A percentile compares a stretch with the other conserved stretches of the same genome.
Conservation (phyloP, 768 basidiomycete genomes). For the Tulasnella sp. region DNA sequence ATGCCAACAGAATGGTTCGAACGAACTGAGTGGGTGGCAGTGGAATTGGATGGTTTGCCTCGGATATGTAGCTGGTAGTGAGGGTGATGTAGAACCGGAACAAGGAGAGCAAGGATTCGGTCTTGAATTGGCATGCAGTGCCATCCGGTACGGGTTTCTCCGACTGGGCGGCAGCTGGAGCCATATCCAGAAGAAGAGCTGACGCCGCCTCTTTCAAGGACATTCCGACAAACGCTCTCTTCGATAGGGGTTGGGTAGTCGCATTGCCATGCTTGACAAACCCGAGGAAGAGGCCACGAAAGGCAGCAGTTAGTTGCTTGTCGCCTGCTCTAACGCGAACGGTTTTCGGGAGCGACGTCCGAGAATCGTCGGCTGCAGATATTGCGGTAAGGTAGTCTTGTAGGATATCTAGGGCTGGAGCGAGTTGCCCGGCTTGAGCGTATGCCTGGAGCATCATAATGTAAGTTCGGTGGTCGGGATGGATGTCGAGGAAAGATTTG, state of each 20-base stretch:
- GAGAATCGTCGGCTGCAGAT: not conserved
- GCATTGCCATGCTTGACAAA: constrained; percentile 56
- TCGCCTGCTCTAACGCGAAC: constrained; percentile 40
- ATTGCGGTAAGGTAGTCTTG: constrained; percentile 40
- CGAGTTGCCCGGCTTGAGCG: constrained; percentile 67
- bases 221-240: not conserved
- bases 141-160: not conserved
- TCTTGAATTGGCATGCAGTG: not conserved
- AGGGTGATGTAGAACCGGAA: constrained; percentile 8
- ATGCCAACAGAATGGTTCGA: not conserved
- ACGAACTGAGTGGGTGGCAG: constrained; percentile 5
- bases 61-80: not conserved
- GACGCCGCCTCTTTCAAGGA: not conserved
- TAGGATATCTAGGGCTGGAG: constrained; percentile 52
- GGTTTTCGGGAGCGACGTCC: constrained; percentile 40
- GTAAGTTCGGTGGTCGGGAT: constrained; percentile 65
- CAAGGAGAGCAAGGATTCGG: not conserved
- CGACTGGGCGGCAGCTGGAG: not conserved
- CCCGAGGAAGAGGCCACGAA: constrained; percentile 70
- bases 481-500: constrained; percentile 39
- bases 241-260: not conserved
- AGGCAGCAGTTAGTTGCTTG: constrained; percentile 36
- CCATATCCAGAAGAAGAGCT: not conserved
- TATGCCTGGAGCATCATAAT: constrained; percentile 62
- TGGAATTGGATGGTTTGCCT: not conserved